A percentile compares a stretch with the other conserved stretches of the same genome.
Conservation (phyloP, 2,329 filamentous ascomycete species). For the Elsinoe ampelina region DNA sequence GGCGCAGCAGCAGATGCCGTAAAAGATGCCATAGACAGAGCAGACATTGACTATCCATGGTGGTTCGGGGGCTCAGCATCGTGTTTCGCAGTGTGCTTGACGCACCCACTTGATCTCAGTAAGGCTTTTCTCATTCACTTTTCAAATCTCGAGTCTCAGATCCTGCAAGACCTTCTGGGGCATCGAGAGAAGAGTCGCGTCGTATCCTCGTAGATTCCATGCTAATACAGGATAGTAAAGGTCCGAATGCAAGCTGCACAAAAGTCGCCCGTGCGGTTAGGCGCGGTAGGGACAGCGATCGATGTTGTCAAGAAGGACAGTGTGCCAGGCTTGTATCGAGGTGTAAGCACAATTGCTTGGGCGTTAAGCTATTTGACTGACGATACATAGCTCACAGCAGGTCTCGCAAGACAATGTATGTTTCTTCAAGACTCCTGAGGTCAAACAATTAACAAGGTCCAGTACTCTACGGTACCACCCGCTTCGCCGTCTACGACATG, state of each 20-base stretch:
- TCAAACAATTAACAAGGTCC: conserved; percentile 80
- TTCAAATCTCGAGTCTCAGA: neutral
- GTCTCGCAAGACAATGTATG: conserved; percentile 11
- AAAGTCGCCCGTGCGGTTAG: conserved; percentile 59
- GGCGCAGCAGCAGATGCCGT: neutral
- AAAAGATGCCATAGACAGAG: neutral
- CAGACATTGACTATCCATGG: conserved; percentile 38
- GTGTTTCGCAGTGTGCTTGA: conserved; percentile 82
- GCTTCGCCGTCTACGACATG: conserved; percentile 94
- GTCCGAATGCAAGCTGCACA: conserved; percentile 81
- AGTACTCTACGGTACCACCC: conserved; percentile 81
- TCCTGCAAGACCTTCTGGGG: neutral
- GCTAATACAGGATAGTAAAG: conserved; percentile 33
- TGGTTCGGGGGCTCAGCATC: conserved; percentile 97
- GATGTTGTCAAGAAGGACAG: conserved; percentile 73
- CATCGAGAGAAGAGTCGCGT: conserved; percentile 21
- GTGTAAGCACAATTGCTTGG: conserved; percentile 40
- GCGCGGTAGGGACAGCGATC: conserved; percentile 76
- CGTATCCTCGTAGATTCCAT: neutral
- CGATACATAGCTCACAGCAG: conserved; percentile 40
- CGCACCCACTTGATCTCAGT: conserved; percentile 89
- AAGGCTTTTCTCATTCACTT: conserved; percentile 31
- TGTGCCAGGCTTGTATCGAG: conserved; percentile 72
- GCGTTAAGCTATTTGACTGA: neutral
- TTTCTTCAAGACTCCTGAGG: neutral